Conservation (phyloP, 1,284 basidiomycete genomes). For the Ganoderma multipileum region DNA sequence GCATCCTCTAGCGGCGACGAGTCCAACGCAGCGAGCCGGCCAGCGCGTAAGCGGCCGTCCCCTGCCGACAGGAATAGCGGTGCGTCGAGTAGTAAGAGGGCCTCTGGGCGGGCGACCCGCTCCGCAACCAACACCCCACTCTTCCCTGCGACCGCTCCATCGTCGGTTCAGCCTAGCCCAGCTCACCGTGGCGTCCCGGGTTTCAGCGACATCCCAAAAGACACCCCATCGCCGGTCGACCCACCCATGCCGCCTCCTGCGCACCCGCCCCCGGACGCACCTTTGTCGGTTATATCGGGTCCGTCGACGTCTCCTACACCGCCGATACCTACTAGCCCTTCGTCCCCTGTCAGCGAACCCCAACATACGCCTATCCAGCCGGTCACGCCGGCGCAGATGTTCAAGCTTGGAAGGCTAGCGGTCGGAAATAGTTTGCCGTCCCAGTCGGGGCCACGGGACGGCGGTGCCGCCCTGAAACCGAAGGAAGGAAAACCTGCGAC, state of each 20-base stretch:
- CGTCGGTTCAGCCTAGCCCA: slow-evolving; percentile 29
- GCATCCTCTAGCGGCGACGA: slow-evolving; percentile 45
- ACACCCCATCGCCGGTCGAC: slow-evolving; percentile 86
- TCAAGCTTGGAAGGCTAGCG: slow-evolving; percentile 78
- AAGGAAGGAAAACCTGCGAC: slow-evolving; percentile 37
- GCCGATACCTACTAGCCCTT: slow-evolving; percentile 29
- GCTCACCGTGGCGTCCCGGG: slow-evolving; percentile 48
- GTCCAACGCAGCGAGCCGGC: slow-evolving; percentile 38
- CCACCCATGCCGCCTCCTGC: slow-evolving; percentile 80
- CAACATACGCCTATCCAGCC: slow-evolving; percentile 57
- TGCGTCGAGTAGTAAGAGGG: slow-evolving; percentile 23
- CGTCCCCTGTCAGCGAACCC: slow-evolving; percentile 31
- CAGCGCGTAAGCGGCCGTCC: slow-evolving; percentile 56
- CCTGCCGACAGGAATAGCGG: slow-evolving; percentile 29
- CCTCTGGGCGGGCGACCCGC: slow-evolving; percentile 51
- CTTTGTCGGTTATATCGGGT: slow-evolving; percentile 16
- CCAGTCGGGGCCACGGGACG: slow-evolving; percentile 30
- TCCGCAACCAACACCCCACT: slow-evolving; percentile 71
- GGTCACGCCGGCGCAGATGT: slow-evolving; percentile 86
- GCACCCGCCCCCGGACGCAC: slow-evolving; percentile 48
- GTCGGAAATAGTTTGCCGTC: slow-evolving; percentile 53
- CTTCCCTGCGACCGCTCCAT: slow-evolving; percentile 48
- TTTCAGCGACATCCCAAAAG: slow-evolving; percentile 48
- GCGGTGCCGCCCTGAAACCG: slow-evolving; percentile 15
- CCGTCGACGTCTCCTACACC: slow-evolving; percentile 25